These are phyloP conservation scores for Cladophialophora immunda DNA, from an alignment of 2,329 filamentous ascomycete species.

Conservation along the genomic window DNA sequence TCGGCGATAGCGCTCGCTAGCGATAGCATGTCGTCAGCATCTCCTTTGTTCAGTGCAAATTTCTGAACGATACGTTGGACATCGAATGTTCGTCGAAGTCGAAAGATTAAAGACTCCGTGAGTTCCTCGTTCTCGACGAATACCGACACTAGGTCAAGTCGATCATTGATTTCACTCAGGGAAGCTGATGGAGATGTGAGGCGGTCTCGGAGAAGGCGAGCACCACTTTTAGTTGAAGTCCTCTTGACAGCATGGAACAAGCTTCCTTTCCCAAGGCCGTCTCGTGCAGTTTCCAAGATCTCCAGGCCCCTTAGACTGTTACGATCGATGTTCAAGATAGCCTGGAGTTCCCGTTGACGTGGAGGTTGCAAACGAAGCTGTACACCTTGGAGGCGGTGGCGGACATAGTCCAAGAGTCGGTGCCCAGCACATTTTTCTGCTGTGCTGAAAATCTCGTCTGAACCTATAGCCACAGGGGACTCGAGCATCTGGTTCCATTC, in stretches of 20 bases:
- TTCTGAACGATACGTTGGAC: constrained; percentile 91
- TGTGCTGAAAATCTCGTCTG: constrained; percentile 66
- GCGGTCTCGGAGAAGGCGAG: constrained; percentile 82
- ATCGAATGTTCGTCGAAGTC: constrained; percentile 81
- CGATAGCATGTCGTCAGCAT: constrained; percentile 86
- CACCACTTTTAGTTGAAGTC: constrained; percentile 91
- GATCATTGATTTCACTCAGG: constrained; percentile 75
- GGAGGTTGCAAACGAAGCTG: constrained; percentile 86
- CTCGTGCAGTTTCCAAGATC: constrained; percentile 84
- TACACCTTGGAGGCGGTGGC: constrained; percentile 77
- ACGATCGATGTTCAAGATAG: constrained; percentile 90
- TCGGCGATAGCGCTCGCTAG: constrained; percentile 84
- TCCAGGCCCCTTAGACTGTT: constrained; percentile 90
- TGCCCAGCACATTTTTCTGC: constrained; percentile 80
- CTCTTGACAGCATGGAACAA: constrained; percentile 87
- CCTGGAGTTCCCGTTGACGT: constrained; percentile 73
- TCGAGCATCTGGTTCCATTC: constrained; percentile 83
- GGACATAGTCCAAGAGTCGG: constrained; percentile 84
- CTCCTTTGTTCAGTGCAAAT: constrained; percentile 90
- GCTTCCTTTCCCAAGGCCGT: constrained; percentile 81
- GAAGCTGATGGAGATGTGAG: constrained; percentile 92
- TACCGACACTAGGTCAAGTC: constrained; percentile 81
- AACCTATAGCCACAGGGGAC: constrained; percentile 67
- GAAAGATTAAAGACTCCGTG: constrained; percentile 71
- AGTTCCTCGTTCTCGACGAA: constrained; percentile 74